A percentile compares a stretch with the other conserved stretches of the same genome.
These are phyloP conservation scores for Phalaenopsis aphrodite DNA, from an alignment of 106 monocot species.

Conservation along the genomic window DNA sequence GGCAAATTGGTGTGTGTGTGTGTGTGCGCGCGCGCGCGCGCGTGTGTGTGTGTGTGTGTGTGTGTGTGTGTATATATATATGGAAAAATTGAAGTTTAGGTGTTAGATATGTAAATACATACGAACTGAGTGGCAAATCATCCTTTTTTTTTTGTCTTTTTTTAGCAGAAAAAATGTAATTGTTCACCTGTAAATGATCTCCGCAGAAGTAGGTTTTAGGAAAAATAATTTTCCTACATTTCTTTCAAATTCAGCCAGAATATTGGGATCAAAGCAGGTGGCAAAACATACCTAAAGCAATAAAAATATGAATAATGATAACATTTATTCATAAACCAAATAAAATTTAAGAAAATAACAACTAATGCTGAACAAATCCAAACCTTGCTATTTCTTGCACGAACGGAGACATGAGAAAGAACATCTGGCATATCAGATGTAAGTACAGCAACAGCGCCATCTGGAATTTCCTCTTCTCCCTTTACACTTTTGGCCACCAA, in stretches of 20 bases:
- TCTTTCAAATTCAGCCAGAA: conserved; percentile 59
- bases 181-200: conserved; percentile 63
- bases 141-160: not conserved
- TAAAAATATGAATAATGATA: not conserved
- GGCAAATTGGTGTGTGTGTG: no score
- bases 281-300: conserved; percentile 81
- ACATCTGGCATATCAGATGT: conserved; percentile 99
- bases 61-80: no score
- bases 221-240: conserved; percentile 68
- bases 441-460: conserved; percentile 86
- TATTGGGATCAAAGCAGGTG: conserved; percentile 80
- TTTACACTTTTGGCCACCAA: conserved; percentile 84
- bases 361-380: not conserved
- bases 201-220: conserved; percentile 77
- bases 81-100: no score
- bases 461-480: conserved; percentile 98
- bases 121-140: no score
- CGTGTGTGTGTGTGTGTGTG: no score
- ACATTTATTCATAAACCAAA: not conserved
- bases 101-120: no score
- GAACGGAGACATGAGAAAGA: conserved; percentile 92
- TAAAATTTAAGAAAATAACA: not conserved
- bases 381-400: conserved; percentile 98
- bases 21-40: no score
- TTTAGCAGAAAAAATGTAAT: not conserved